A percentile compares a stretch with the other conserved stretches of the same genome.
Conservation (phyloP, 208 protist species). For the Trypanosoma vivax region DNA sequence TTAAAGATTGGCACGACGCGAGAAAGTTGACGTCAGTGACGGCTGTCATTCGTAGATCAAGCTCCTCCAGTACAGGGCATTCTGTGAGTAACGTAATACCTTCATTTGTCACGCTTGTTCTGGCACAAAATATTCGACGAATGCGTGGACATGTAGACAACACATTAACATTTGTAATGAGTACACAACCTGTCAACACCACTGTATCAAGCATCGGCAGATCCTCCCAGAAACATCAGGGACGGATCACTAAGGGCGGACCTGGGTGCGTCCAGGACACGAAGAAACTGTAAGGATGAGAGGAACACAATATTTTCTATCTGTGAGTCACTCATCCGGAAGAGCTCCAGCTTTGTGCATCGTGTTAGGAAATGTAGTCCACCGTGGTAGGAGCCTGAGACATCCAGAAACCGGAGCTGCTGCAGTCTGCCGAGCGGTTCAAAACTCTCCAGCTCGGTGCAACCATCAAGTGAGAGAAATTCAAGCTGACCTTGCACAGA, state of each 20-base stretch:
- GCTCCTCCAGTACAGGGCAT: slow-evolving; percentile 60
- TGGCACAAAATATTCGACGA: slow-evolving; percentile 56
- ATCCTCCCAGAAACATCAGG: slow-evolving; percentile 52
- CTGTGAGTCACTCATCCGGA: slow-evolving; percentile 54
- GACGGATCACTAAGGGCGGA: slow-evolving; percentile 50
- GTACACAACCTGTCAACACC: slow-evolving; percentile 55
- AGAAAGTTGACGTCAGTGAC: slow-evolving; percentile 59
- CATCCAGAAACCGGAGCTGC: slow-evolving; percentile 64
- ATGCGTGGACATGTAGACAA: slow-evolving; percentile 68
- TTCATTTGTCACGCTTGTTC: slow-evolving; percentile 63
- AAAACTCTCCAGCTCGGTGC: slow-evolving; percentile 36
- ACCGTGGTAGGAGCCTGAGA: slow-evolving; percentile 42
- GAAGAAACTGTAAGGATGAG: slow-evolving; percentile 31
- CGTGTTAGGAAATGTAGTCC: slow-evolving; percentile 37
- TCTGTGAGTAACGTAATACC: slow-evolving; percentile 49
- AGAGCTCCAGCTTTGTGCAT: slow-evolving; percentile 61
- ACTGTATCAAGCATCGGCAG: slow-evolving; percentile 63
- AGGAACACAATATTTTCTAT: slow-evolving; percentile 62
- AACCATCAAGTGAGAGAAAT: slow-evolving; percentile 65
- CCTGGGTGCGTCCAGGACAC: slow-evolving; percentile 58
- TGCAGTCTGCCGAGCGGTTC: slow-evolving; percentile 41
- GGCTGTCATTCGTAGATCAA: slow-evolving; percentile 64
- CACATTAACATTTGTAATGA: slow-evolving; percentile 74
- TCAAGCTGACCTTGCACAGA: slow-evolving; percentile 38
- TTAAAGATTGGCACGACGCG: slow-evolving; percentile 42